Conservation (phyloP, 805 yeast genomes). For the Wickerhamiella hasegawae region DNA sequence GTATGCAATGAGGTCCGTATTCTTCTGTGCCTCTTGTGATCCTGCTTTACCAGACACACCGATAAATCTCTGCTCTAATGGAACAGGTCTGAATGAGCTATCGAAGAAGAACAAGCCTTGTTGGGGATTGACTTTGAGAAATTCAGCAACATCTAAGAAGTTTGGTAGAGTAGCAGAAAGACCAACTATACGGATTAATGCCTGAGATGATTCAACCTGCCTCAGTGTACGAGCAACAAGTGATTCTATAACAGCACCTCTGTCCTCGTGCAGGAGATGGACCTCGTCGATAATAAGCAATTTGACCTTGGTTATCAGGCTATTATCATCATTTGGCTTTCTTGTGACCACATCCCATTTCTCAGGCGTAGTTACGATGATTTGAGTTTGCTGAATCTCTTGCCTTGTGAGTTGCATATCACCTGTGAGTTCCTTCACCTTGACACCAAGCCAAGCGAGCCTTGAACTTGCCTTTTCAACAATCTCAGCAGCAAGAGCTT, state of each 20-base stretch:
- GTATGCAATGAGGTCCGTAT: slow-evolving; percentile 60
- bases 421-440: slow-evolving; percentile 81
- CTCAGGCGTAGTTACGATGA: slow-evolving; percentile 89
- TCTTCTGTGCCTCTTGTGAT: slow-evolving; percentile 36
- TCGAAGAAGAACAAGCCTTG: slow-evolving; percentile 93
- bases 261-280: slow-evolving; percentile 87
- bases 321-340: slow-evolving; percentile 78
- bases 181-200: slow-evolving; percentile 87
- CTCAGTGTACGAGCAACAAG: slow-evolving; percentile 85
- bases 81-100: slow-evolving; percentile 84
- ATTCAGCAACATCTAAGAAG: slow-evolving; percentile 85
- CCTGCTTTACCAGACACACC: slow-evolving; percentile 35
- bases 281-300: slow-evolving; percentile 89
- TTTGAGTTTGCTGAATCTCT: slow-evolving; percentile 68
- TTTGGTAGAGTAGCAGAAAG: slow-evolving; percentile 89
- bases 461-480: slow-evolving; percentile 75
- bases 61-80: slow-evolving; percentile 69
- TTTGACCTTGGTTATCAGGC: slow-evolving; percentile 68
- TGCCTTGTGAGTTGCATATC: slow-evolving; percentile 82
- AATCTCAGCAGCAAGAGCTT: slow-evolving; percentile 92
- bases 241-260: slow-evolving; percentile 97
- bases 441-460: slow-evolving; percentile 69
- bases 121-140: slow-evolving; percentile 67
- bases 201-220: slow-evolving; percentile 88
- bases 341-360: slow-evolving; percentile 97